Evolutionary conservation across 805 yeast species (phyloP).

Genomic region (Cyberlindnera lachancei): DNA sequence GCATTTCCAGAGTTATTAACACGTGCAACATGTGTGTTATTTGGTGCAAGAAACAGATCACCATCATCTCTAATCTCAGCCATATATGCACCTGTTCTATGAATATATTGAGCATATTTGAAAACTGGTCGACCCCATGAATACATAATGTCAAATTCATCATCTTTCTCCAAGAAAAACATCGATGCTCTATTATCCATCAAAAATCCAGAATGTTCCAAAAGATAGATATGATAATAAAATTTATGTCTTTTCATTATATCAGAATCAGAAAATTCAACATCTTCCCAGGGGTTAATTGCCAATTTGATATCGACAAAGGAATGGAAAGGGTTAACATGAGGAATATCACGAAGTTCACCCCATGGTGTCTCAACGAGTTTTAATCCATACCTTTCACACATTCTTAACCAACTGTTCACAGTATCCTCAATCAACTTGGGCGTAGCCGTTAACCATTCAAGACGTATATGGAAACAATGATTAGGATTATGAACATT

Average conservation of each 20-base stretch:
- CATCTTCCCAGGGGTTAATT: conserved; percentile 65
- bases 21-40: conserved; percentile 74
- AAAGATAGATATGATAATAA: conserved; percentile 70
- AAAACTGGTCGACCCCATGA: conserved; percentile 90
- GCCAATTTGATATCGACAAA: conserved; percentile 61
- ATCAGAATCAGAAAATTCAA: conserved; percentile 37
- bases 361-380: conserved; percentile 88
- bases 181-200: conserved; percentile 74
- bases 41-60: conserved; percentile 76
- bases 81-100: conserved; percentile 79
- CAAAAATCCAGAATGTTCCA: conserved; percentile 65
- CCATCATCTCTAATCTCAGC: conserved; percentile 82
- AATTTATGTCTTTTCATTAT: conserved; percentile 46
- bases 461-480: conserved; percentile 83
- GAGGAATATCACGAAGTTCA: conserved; percentile 72
- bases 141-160: conserved; percentile 59
- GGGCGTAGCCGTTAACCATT: conserved; percentile 90
- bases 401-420: conserved; percentile 68
- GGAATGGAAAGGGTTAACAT: conserved; percentile 81
- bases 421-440: conserved; percentile 75
- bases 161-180: conserved; percentile 40
- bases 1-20: conserved; percentile 43
- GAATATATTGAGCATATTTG: conserved; percentile 83
- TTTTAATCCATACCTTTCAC: conserved; percentile 77
- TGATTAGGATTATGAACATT: conserved; percentile 90